Evolutionary conservation across 1,139 yeast species (phyloP), one percentile per base, ranked within the genome.

Genomic region (Candida freyschussii): DNA sequence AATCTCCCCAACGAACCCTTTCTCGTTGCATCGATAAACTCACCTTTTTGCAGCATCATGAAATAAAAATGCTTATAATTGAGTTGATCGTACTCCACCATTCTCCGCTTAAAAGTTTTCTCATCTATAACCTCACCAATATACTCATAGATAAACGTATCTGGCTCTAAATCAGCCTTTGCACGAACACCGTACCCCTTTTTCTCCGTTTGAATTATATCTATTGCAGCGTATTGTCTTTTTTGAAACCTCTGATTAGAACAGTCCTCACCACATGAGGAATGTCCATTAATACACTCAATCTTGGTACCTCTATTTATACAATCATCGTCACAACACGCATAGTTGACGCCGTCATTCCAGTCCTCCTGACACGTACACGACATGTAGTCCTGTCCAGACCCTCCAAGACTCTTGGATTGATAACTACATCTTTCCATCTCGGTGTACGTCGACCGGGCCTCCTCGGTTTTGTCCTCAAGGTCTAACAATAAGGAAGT

Each of bases 1-100:
- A 89, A 91, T 40, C 98, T 67, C 1, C 95, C 96, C 37, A 89
- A 60, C 15, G 89, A 76, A 4, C 97, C 98, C 59, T 75, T 82
- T 31, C 72, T 66, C 2, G 97, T 89, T 29, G 98, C 98, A 59
- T 91, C 98, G 39, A 91, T 85, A 54, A 86, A 91, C 52, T 91
- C 91, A 42, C 87, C 89, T 52, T 79, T 83, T 49, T 86, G 94
- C 43, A 91, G 71, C 96, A 87, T 87, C 98, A 91, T 91, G 58
- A 91, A 91, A 58, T 91, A 91, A 50, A 91, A 91, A 59, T 91
- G 98, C 56, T 74, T 77, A 45, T 81, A 69, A n/a, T 80, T 75
- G 44, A 71, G 69, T 21, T 65, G 58, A 52, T 83, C 93, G 56
- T 91, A 91, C 29, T 71, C 73, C 33, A 73, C 64, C 79, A 82